Conservation (phyloP, 73 alveolate genomes). For the Symbiodinium natans region DNA sequence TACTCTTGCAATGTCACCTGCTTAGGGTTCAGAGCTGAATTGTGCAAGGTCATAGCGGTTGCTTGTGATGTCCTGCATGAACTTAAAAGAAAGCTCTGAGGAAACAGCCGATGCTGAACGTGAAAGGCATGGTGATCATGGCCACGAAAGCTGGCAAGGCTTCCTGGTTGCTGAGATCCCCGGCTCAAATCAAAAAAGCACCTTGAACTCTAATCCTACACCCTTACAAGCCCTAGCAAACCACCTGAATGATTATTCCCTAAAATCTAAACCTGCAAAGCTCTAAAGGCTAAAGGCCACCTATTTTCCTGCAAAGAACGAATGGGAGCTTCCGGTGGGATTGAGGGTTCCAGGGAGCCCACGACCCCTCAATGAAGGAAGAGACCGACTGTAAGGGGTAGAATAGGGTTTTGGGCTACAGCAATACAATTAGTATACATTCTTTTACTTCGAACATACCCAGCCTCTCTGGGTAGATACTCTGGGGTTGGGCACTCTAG, state of each 20-base stretch:
- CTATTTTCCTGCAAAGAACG: background rate
- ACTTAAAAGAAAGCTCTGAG: background rate
- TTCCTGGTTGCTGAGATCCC: conserved; percentile 10
- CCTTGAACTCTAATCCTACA: background rate
- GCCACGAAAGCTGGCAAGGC: conserved; percentile 74
- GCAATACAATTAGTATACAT: too few species aligned
- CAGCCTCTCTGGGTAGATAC: too few species aligned
- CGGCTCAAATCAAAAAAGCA: background rate
- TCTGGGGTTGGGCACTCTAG: too few species aligned
- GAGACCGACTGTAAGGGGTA: too few species aligned
- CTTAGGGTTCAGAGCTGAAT: background rate
- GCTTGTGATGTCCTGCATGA: background rate
- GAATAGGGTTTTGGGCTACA: too few species aligned
- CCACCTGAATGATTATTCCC: background rate
- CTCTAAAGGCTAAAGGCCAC: background rate
- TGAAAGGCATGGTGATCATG: conserved; percentile 79
- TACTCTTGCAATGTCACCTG: background rate
- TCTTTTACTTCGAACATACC: too few species aligned
- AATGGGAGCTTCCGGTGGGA: too few species aligned
- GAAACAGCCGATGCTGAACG: conserved; percentile 22
- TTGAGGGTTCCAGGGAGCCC: too few species aligned
- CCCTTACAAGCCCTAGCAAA: background rate
- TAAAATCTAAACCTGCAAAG: background rate
- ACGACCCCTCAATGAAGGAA: too few species aligned
- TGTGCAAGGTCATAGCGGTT: background rate